Conservation (phyloP, 2,329 filamentous ascomycete genomes). For the Monilinia polystroma region DNA sequence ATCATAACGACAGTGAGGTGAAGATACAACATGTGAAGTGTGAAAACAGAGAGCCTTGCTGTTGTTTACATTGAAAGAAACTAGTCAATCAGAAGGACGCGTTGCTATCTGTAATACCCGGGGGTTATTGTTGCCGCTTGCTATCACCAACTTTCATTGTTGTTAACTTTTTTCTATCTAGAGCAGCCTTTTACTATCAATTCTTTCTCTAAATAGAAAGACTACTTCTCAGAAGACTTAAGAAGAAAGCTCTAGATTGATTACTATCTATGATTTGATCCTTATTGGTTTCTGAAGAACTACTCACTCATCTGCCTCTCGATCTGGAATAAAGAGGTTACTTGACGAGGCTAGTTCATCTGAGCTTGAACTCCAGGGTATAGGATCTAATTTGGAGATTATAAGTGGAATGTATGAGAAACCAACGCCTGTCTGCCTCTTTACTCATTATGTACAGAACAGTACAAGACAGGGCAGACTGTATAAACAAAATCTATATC, state of each 20-base stretch:
- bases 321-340: background rate
- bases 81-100: background rate
- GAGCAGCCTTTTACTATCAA: background rate
- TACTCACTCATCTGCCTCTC: background rate
- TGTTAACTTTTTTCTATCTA: background rate
- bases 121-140: slow-evolving; percentile 4
- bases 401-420: background rate
- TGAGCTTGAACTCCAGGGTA: background rate
- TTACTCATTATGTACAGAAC: slow-evolving; percentile 9
- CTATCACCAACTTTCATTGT: background rate
- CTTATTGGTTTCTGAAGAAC: background rate
- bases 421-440: background rate
- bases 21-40: background rate
- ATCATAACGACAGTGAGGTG: background rate
- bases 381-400: background rate
- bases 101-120: slow-evolving; percentile 1
- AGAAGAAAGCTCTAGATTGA: background rate
- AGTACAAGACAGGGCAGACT: background rate
- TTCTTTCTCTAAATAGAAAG: background rate
- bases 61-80: slow-evolving; percentile 5
- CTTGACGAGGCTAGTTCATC: background rate
- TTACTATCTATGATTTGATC: background rate
- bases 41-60: background rate
- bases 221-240: background rate
- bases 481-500: background rate